phyloP scores from a whole-genome alignment of 1,139 yeast genomes.

The Sugiyamaella paludigena region DNA sequence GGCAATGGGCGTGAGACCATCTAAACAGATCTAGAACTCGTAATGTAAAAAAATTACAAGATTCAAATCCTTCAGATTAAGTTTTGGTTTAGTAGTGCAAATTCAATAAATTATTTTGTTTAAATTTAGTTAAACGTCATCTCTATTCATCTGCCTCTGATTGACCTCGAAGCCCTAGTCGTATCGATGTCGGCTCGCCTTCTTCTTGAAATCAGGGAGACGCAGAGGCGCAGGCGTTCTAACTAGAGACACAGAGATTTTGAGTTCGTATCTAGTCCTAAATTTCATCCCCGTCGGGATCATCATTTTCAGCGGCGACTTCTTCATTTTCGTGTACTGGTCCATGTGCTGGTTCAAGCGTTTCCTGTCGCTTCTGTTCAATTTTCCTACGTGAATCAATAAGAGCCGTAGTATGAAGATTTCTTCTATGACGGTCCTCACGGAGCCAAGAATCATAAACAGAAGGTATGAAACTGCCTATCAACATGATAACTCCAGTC shows the following conservation, averaged over 20 bases:
- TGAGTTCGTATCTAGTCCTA: too few species aligned
- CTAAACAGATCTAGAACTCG: too few species aligned
- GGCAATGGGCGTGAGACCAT: conserved; percentile 39
- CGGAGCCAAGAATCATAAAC: conserved; percentile 28
- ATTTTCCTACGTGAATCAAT: conserved; percentile 12
- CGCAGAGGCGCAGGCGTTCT: too few species aligned
- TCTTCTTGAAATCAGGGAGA: too few species aligned
- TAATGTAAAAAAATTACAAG: background rate
- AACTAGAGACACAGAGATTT: too few species aligned
- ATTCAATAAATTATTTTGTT: too few species aligned
- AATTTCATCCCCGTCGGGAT: too few species aligned
- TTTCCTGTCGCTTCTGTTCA: background rate
- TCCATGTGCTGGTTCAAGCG: background rate
- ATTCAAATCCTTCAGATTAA: background rate
- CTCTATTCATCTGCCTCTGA: too few species aligned
- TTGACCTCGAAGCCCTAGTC: too few species aligned
- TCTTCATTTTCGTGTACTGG: conserved; percentile 5
- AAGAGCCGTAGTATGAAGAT: conserved; percentile 20
- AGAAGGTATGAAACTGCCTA: conserved; percentile 30
- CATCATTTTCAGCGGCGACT: background rate
- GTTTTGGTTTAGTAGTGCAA: too few species aligned
- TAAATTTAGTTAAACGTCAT: too few species aligned
- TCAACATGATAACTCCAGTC: conserved; percentile 19
- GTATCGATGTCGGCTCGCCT: too few species aligned
- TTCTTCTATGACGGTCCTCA: conserved; percentile 22